These are phyloP conservation scores for Hydnomerulius pinastri DNA, from an alignment of 768 basidiomycete species.

Conservation along the genomic window DNA sequence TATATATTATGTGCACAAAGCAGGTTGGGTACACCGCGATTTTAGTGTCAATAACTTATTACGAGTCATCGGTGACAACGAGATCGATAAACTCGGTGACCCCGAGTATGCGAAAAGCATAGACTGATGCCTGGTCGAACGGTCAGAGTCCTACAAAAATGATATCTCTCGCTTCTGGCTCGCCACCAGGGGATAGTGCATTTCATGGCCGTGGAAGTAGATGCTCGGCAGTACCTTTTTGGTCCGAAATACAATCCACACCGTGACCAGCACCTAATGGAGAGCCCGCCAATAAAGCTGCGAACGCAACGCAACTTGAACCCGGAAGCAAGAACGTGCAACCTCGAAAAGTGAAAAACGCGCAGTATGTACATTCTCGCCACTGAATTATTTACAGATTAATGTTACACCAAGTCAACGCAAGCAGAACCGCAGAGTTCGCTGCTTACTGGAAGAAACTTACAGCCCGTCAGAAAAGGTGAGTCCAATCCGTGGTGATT, in stretches of 20 bases:
- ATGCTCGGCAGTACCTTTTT: neutral
- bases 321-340: too few species aligned
- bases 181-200: conserved; percentile 10
- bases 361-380: too few species aligned
- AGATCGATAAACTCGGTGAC: conserved; percentile 11
- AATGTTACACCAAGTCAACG: too few species aligned
- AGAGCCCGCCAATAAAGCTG: too few species aligned
- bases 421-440: too few species aligned
- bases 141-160: conserved; percentile 1
- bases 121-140: neutral
- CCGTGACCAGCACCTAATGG: too few species aligned
- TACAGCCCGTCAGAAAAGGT: too few species aligned
- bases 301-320: too few species aligned
- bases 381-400: too few species aligned
- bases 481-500: too few species aligned
- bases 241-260: neutral
- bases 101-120: conserved; percentile 13
- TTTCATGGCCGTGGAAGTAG: conserved; percentile 18
- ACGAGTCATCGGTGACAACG: neutral
- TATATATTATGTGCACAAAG: conserved; percentile 7
- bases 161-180: neutral
- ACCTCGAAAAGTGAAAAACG: too few species aligned
- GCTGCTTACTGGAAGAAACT: too few species aligned
- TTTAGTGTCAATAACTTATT: conserved; percentile 6
- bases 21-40: conserved; percentile 8